A percentile compares a stretch with the other conserved stretches of the same genome.
These are phyloP conservation scores for Penicillium crystallinum DNA, from an alignment of 495 filamentous ascomycete species.

Conservation along the genomic window DNA sequence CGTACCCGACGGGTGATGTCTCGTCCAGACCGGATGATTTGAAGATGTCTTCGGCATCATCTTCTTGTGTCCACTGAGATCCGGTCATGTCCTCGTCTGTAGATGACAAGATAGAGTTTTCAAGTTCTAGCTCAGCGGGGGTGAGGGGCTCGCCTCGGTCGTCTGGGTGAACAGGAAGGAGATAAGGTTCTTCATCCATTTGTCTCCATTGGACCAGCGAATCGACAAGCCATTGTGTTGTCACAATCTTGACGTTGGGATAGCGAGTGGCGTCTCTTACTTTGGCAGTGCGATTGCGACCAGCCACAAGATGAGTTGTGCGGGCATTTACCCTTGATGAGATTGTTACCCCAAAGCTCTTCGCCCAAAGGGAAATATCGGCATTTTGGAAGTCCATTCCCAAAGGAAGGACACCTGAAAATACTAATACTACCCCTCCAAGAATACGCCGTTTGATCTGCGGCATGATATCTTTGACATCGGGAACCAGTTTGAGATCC, in stretches of 20 bases:
- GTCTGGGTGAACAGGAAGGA: constrained; percentile 58
- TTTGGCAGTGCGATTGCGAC: constrained; percentile 81
- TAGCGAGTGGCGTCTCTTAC: constrained; percentile 71
- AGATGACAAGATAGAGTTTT: constrained; percentile 38
- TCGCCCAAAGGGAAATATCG: constrained; percentile 79
- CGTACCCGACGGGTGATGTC: constrained; percentile 36
- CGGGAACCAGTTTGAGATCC: constrained; percentile 68
- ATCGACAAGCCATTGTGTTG: constrained; percentile 80
- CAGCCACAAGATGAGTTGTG: constrained; percentile 67
- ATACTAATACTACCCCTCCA: constrained; percentile 63
- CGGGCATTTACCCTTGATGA: constrained; percentile 49
- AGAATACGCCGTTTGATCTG: constrained; percentile 69
- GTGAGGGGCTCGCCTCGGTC: constrained; percentile 47
- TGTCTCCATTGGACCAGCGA: constrained; percentile 73
- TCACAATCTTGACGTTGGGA: constrained; percentile 80
- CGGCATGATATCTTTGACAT: constrained; percentile 78
- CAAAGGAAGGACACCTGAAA: constrained; percentile 84
- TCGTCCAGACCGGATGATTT: constrained; percentile 29
- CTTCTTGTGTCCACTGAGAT: constrained; percentile 35
- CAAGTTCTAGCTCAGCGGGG: constrained; percentile 29
- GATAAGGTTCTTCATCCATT: constrained; percentile 68
- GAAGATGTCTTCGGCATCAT: constrained; percentile 43
- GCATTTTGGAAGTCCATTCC: constrained; percentile 69
- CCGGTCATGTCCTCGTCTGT: constrained; percentile 40
- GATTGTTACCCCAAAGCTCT: constrained; percentile 76